Percentiles rank a stretch among this genome's conserved stretches.
Conservation (phyloP, 2,329 filamentous ascomycete genomes). For the Eutypella sp. region DNA sequence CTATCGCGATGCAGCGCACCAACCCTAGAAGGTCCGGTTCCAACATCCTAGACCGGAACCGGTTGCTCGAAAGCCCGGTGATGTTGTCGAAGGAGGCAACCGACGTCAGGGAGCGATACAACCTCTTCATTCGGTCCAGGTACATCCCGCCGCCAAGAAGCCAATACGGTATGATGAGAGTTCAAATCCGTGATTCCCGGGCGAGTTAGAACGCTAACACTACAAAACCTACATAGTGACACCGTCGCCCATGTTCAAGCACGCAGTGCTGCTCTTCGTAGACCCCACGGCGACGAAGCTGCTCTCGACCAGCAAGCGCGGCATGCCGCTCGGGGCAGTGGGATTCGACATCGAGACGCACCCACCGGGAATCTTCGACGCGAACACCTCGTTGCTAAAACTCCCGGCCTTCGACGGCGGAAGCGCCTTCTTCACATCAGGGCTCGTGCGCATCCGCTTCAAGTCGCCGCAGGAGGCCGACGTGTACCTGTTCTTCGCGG, state of each 20-base stretch:
- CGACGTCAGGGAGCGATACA: slow-evolving; percentile 6
- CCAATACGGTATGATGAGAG: neutral
- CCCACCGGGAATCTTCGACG: slow-evolving; percentile 6
- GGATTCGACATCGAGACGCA: slow-evolving; percentile 8
- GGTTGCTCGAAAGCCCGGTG: slow-evolving; percentile 1
- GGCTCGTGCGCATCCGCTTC: slow-evolving; percentile 7
- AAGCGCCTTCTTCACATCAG: slow-evolving; percentile 5
- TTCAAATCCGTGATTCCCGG: neutral
- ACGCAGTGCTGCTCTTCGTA: slow-evolving; percentile 6
- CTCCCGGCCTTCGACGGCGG: slow-evolving; percentile 6
- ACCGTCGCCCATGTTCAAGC: slow-evolving; percentile 3
- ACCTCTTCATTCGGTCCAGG: slow-evolving; percentile 6
- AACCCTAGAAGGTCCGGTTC: slow-evolving; percentile 6
- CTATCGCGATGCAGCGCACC: slow-evolving; percentile 8
- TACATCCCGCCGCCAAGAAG: neutral
- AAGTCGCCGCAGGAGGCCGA: slow-evolving; percentile 7
- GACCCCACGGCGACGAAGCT: slow-evolving; percentile 4
- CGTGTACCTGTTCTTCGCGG: slow-evolving; percentile 10
- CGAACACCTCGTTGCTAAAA: slow-evolving; percentile 1
- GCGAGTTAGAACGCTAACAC: too few species aligned
- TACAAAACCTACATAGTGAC: neutral
- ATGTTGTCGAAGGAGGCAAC: slow-evolving; percentile 7
- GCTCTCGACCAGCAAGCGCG: slow-evolving; percentile 3
- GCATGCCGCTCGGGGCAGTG: slow-evolving; percentile 4
- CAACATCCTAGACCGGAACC: slow-evolving; percentile 4